These are phyloP conservation scores for Macadamia integrifolia DNA, from an alignment of 164 flowering plant species.

Conservation along the genomic window DNA sequence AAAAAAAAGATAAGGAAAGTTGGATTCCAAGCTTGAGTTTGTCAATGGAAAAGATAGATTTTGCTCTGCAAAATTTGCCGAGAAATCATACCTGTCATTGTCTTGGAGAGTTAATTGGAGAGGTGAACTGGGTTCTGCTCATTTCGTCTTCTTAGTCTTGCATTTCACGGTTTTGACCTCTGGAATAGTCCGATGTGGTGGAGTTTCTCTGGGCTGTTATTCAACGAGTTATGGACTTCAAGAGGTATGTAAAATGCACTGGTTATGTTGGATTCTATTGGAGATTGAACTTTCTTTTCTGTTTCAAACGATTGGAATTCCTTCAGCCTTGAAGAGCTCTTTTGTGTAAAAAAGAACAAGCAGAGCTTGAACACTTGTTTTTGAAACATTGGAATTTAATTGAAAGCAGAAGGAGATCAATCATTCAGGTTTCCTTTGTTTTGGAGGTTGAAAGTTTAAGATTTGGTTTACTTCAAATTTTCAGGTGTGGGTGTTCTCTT, in stretches of 20 bases:
- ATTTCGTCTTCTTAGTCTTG: not conserved
- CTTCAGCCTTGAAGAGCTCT: no score
- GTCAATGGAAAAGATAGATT: not conserved
- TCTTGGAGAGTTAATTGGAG: not conserved
- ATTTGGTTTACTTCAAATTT: not conserved
- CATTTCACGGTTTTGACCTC: not conserved
- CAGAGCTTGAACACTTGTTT: no score
- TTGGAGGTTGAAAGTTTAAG: not conserved
- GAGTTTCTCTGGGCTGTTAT: not conserved
- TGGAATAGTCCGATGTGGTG: not conserved
- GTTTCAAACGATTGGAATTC: no score
- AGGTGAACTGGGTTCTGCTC: not conserved
- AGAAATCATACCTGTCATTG: not conserved
- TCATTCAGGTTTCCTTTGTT: no score
- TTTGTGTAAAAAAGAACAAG: no score
- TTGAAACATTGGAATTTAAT: no score
- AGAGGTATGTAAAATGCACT: not conserved
- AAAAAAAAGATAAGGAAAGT: not conserved
- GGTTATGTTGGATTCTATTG: not conserved
- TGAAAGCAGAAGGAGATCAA: no score
- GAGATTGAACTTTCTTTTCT: not conserved
- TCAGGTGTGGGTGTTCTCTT: not conserved
- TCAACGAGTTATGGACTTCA: not conserved
- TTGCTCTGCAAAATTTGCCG: not conserved
- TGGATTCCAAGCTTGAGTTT: not conserved